Conservation (phyloP, 345 rosid genomes). For the Adansonia digitata region DNA sequence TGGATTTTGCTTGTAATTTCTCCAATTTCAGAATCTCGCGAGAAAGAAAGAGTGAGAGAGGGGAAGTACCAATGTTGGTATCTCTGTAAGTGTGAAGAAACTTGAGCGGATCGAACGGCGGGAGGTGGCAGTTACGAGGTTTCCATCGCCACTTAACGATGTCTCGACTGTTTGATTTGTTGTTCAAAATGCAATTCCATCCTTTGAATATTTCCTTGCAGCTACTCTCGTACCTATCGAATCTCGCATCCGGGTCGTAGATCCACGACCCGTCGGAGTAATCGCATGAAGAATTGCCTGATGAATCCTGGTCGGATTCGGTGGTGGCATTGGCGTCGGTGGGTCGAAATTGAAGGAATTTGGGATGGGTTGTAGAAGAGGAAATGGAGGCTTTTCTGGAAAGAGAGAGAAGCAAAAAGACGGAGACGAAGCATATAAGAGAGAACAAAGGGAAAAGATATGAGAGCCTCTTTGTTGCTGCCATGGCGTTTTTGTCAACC, state of each 20-base stretch:
- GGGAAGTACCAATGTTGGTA: conserved; percentile 58
- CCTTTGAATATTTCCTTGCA: conserved; percentile 96
- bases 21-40: no score
- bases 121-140: conserved; percentile 58
- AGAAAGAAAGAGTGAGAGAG: neutral
- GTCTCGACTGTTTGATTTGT: conserved; percentile 59
- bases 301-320: neutral
- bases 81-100: conserved; percentile 54
- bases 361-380: conserved; percentile 27
- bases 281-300: conserved; percentile 36
- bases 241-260: conserved; percentile 41
- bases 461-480: conserved; percentile 32
- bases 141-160: conserved; percentile 85
- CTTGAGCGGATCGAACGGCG: conserved; percentile 49
- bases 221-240: conserved; percentile 41
- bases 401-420: conserved; percentile 51
- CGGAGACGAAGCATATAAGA: conserved; percentile 57
- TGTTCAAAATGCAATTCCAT: conserved; percentile 74
- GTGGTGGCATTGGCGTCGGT: neutral
- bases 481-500: conserved; percentile 20
- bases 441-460: conserved; percentile 52
- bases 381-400: conserved; percentile 39
- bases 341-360: conserved; percentile 6
- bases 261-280: conserved; percentile 75
- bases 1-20: neutral